Evolutionary conservation across 371 early-diverging fungal species (phyloP), one percentile per base, ranked within the genome.

Genomic region (Rozella allomycis): DNA sequence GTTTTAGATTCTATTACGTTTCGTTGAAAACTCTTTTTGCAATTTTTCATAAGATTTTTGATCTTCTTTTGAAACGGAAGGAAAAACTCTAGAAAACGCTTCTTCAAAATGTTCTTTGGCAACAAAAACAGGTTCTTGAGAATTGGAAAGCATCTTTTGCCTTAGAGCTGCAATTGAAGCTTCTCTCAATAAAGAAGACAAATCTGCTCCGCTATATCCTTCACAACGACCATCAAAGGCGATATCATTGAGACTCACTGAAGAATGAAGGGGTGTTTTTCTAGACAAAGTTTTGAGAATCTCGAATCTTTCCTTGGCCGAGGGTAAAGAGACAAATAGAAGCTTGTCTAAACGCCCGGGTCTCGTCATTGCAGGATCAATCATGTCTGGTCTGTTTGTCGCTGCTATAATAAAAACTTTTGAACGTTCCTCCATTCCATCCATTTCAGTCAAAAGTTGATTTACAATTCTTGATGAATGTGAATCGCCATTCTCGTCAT

Each of bases 331-430:
- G 1, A 99, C 93, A 48, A 93, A 90, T 11, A 98, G 62, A 4
- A 88, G 52, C 45, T 90, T 86, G 51, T 98, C 99, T 34, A 98
- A 54, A 39, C 99, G 75, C n/a, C 99, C 99, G 11, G 97, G 97
- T 25, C 99, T 72, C 21, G 97, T 58, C 63, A 98, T 70, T 14
- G 99, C 99, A 4, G 85, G 78, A 45, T 99, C 99, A 36, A 99
- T 86, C 55, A 91, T 80, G 45, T 51, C 40, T 27, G 98, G 91
- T 27, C 99, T 68, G 47, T 98, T 98, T n/a, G 98, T 97, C 3
- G 97, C 97, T 0, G 93, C 98, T 45, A 98, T 87, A 12, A 97
- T 77, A 60, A 77, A 93, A 0, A 97, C 90, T 25, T 72, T 70
- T 17, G 77, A 67, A 23, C 91, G 74, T 23, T 72, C 72, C 41